A percentile compares a stretch with the other conserved stretches of the same genome.
Evolutionary conservation across 179 eudicot genomes (phyloP).

Genomic region (Sideroxylon spinosum): DNA sequence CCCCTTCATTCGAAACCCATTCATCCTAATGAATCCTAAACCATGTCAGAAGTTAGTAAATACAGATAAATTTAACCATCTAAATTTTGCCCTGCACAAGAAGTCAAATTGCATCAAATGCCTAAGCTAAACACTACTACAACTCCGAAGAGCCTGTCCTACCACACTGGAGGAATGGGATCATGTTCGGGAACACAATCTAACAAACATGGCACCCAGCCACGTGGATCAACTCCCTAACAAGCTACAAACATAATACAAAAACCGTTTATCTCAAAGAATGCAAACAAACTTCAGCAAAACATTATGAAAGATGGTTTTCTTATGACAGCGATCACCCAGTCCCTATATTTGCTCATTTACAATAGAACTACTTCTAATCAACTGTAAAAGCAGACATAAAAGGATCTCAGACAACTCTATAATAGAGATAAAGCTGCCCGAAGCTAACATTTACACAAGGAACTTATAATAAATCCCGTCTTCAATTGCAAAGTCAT

Average conservation of each 20-base stretch:
- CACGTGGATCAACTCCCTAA: neutral
- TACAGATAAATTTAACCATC: too few species aligned
- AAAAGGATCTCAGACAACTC: slow-evolving; percentile 3
- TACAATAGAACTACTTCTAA: neutral
- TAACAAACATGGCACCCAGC: slow-evolving; percentile 1
- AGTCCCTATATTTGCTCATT: neutral
- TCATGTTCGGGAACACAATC: neutral
- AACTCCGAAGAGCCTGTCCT: neutral
- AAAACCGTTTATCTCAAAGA: neutral
- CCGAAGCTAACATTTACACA: neutral
- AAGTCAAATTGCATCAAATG: neutral
- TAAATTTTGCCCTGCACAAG: too few species aligned
- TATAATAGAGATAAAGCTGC: neutral
- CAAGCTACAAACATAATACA: neutral
- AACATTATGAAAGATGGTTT: neutral
- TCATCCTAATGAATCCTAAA: too few species aligned
- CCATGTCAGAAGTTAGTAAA: too few species aligned
- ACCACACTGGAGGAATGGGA: neutral
- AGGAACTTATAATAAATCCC: neutral
- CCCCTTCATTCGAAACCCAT: too few species aligned
- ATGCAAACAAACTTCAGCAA: neutral
- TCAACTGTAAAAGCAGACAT: neutral
- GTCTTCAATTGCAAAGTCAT: neutral
- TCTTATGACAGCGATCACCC: neutral
- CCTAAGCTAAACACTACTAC: neutral